These are phyloP conservation scores for Colletotrichum ledebouriae DNA, from an alignment of 2,329 filamentous ascomycete genomes.

Conservation along the genomic window DNA sequence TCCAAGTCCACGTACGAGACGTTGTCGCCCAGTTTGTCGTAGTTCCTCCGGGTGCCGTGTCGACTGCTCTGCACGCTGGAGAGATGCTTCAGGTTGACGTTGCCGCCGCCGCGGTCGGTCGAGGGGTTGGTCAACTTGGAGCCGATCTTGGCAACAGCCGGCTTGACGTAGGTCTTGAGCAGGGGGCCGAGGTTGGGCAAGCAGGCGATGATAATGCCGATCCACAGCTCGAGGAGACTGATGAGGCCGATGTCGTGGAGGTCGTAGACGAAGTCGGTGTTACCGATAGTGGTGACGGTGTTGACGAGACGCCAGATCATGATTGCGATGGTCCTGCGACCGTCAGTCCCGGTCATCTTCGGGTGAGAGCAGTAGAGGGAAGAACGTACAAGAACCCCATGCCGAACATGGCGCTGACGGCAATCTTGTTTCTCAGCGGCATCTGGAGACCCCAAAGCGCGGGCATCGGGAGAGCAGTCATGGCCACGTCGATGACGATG, in stretches of 20 bases:
- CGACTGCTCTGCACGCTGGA: slow-evolving; percentile 16
- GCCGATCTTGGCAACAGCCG: slow-evolving; percentile 41
- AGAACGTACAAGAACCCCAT: slow-evolving; percentile 50
- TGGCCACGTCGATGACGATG: slow-evolving; percentile 49
- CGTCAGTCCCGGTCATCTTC: not conserved
- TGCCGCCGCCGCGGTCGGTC: slow-evolving; percentile 14
- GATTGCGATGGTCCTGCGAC: slow-evolving; percentile 52
- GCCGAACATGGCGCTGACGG: slow-evolving; percentile 50
- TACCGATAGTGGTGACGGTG: slow-evolving; percentile 44
- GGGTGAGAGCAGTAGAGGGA: not conserved
- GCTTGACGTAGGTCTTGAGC: slow-evolving; percentile 46
- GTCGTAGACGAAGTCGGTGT: slow-evolving; percentile 43
- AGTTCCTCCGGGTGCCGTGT: slow-evolving; percentile 16
- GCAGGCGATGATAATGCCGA: slow-evolving; percentile 58
- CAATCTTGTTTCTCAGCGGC: slow-evolving; percentile 53
- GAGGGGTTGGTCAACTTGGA: slow-evolving; percentile 37
- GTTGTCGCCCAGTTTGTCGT: slow-evolving; percentile 33
- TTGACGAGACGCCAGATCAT: slow-evolving; percentile 55
- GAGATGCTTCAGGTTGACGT: slow-evolving; percentile 27
- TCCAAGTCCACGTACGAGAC: slow-evolving; percentile 27
- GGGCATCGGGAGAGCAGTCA: slow-evolving; percentile 57
- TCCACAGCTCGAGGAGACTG: slow-evolving; percentile 53
- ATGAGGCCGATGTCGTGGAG: slow-evolving; percentile 52
- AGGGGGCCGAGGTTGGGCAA: slow-evolving; percentile 56
- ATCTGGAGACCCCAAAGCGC: slow-evolving; percentile 59